Evolutionary conservation across 768 basidiomycete genomes (phyloP).

Genomic region (Suillus placidus): DNA sequence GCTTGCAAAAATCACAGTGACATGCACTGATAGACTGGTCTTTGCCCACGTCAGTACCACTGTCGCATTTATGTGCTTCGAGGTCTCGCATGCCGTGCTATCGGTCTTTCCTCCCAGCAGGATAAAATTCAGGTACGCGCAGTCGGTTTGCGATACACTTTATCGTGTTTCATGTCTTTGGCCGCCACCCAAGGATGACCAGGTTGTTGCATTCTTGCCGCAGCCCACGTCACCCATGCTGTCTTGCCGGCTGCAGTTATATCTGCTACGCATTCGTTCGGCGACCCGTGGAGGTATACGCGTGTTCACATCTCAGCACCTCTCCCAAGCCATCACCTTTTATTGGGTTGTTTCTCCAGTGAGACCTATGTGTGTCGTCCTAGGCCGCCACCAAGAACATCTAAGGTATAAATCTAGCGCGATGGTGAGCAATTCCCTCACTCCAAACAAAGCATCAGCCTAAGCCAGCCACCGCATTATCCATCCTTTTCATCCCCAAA

Average conservation of each 20-base stretch:
- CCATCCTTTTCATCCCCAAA: background rate
- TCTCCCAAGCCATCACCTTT: background rate
- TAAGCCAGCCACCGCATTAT: background rate
- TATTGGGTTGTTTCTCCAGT: background rate
- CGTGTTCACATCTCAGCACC: background rate
- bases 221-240: background rate
- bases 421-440: background rate
- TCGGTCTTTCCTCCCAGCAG: background rate
- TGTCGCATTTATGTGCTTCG: background rate
- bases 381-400: background rate
- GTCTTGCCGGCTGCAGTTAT: background rate
- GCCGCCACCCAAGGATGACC: background rate
- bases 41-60: background rate
- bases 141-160: too few relatives aligned
- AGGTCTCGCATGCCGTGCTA: background rate
- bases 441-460: background rate
- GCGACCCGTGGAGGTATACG: background rate
- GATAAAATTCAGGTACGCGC: background rate
- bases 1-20: background rate
- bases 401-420: background rate
- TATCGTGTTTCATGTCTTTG: background rate
- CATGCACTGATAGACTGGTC: background rate
- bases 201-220: background rate
- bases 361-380: background rate
- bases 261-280: background rate